phyloP scores from a whole-genome alignment of 2,329 filamentous ascomycete species.

The Aplosporella prunicola region DNA sequence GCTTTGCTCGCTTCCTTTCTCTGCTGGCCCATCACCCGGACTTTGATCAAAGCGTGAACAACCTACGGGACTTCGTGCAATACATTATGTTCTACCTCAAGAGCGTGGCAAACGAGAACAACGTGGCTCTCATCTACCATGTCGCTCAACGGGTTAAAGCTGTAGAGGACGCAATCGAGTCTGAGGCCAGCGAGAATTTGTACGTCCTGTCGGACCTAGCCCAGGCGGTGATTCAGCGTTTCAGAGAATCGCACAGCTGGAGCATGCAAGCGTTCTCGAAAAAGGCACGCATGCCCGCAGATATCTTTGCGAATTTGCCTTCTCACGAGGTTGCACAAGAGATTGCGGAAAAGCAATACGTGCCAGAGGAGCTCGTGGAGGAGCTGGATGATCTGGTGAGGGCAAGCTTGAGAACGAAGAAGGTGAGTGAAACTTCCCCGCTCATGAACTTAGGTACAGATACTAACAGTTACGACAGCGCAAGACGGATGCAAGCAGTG shows the following conservation, averaged over 20 bases:
- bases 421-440: conserved; percentile 18
- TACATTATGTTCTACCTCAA: conserved; percentile 87
- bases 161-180: conserved; percentile 62
- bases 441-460: conserved; percentile 19
- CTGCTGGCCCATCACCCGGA: conserved; percentile 91
- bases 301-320: conserved; percentile 65
- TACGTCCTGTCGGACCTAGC: conserved; percentile 84
- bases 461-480: conserved; percentile 14
- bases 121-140: conserved; percentile 80
- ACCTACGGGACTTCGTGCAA: conserved; percentile 70
- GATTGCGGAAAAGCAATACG: conserved; percentile 76
- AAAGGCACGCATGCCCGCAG: conserved; percentile 70
- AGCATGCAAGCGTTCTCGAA: conserved; percentile 72
- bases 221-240: conserved; percentile 71
- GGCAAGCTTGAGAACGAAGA: conserved; percentile 54
- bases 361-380: conserved; percentile 66
- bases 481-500: conserved; percentile 16
- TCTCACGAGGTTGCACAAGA: conserved; percentile 72
- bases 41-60: conserved; percentile 53
- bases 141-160: conserved; percentile 91
- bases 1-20: conserved; percentile 74
- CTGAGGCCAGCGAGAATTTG: conserved; percentile 54
- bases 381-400: conserved; percentile 69
- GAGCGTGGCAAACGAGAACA: conserved; percentile 74
- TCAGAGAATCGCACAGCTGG: conserved; percentile 79